Conservation (phyloP, 176 grass and related monocot genomes). For the Raddia guianensis region DNA sequence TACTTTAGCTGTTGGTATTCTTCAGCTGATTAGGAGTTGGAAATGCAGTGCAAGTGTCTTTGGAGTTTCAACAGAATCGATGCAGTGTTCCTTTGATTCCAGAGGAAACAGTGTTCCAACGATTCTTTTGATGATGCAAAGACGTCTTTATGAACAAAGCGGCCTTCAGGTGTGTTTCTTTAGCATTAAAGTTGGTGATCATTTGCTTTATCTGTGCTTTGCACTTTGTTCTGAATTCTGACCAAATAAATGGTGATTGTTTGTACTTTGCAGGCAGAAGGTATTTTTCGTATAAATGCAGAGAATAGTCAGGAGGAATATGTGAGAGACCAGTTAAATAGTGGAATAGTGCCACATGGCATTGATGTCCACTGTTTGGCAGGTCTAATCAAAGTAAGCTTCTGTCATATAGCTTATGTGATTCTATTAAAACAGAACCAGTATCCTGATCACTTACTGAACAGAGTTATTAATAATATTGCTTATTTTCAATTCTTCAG, state of each 20-base stretch:
- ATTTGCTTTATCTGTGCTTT: neutral
- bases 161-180: conserved; percentile 53
- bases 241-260: conserved; percentile 15
- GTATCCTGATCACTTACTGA: conserved; percentile 1
- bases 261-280: conserved; percentile 68
- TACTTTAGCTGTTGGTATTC: conserved; percentile 6
- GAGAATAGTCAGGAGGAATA: conserved; percentile 81
- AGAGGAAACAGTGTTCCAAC: conserved; percentile 82
- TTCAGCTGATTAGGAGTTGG: conserved; percentile 13
- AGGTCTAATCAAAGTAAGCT: conserved; percentile 75
- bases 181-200: neutral
- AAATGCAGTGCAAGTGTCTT: conserved; percentile 72
- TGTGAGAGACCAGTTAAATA: conserved; percentile 78
- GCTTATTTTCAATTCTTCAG: neutral
- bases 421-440: neutral
- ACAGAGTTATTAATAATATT: neutral
- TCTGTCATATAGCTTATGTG: conserved; percentile 6
- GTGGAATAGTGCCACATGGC: conserved; percentile 64
- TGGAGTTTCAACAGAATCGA: conserved; percentile 78
- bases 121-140: conserved; percentile 83
- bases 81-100: conserved; percentile 85
- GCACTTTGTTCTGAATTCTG: neutral
- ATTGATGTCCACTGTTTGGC: conserved; percentile 83
- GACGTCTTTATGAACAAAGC: conserved; percentile 67
- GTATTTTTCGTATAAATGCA: conserved; percentile 78